Percentiles rank a stretch among this genome's conserved stretches.
phyloP scores from a whole-genome alignment of 768 basidiomycete species.

The Boletus rubescentipes region DNA sequence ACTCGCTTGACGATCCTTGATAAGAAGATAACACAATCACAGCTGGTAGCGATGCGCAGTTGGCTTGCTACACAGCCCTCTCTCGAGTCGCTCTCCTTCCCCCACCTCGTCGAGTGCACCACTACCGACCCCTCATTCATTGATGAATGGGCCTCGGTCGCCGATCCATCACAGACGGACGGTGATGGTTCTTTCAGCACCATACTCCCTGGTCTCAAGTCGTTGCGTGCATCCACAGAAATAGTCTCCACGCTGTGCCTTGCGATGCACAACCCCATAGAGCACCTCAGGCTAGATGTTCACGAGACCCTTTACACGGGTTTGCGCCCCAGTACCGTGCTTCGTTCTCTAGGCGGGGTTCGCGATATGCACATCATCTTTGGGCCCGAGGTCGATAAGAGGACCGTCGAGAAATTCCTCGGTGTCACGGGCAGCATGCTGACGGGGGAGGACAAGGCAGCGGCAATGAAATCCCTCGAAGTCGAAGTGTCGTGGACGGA shows the following conservation, averaged over 20 bases:
- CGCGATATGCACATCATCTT: constrained; percentile 31
- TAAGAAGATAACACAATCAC: constrained; percentile 20
- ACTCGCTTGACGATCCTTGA: constrained; percentile 31
- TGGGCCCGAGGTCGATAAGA: constrained; percentile 32
- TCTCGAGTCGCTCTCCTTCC: constrained; percentile 30
- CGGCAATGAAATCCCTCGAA: constrained; percentile 23
- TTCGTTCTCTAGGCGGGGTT: constrained; percentile 29
- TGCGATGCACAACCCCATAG: constrained; percentile 16
- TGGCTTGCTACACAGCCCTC: constrained; percentile 27
- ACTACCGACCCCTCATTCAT: not conserved
- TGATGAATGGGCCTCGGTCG: constrained; percentile 9
- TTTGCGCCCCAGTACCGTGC: constrained; percentile 26
- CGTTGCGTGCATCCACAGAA: constrained; percentile 29
- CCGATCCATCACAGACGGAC: not conserved
- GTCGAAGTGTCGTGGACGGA: constrained; percentile 30
- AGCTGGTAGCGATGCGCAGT: constrained; percentile 18
- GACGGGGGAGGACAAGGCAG: constrained; percentile 9
- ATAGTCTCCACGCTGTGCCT: constrained; percentile 20
- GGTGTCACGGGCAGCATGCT: constrained; percentile 24
- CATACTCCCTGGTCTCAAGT: constrained; percentile 26
- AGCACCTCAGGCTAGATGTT: constrained; percentile 24
- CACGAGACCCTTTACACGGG: constrained; percentile 31
- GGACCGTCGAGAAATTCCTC: constrained; percentile 34
- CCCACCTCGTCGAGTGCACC: constrained; percentile 21
- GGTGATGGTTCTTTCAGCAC: not conserved